Percentiles rank a stretch among this genome's conserved stretches.
These are phyloP conservation scores for Epichloe bromicola DNA, from an alignment of 2,329 filamentous ascomycete species.

Conservation along the genomic window DNA sequence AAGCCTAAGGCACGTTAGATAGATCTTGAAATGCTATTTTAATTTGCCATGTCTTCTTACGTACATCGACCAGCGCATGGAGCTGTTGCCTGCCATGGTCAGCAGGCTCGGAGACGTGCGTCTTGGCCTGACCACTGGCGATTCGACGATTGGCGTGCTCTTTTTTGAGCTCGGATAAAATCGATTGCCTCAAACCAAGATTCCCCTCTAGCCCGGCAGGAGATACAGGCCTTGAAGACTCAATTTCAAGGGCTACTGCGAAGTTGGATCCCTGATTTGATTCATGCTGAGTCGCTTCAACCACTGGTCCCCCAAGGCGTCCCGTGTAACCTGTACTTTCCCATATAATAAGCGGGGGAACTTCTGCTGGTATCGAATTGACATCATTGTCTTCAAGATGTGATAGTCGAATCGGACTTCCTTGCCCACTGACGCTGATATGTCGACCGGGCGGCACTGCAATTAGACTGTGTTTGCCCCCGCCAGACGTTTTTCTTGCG, in stretches of 20 bases:
- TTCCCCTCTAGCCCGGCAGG: background rate
- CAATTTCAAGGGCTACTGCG: background rate
- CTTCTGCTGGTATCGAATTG: background rate
- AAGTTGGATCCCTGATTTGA: background rate
- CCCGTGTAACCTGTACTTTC: no score
- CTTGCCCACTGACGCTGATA: slow-evolving; percentile 3
- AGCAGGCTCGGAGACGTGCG: background rate
- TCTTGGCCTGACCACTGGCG: background rate
- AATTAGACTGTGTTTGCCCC: background rate
- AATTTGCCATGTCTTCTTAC: background rate
- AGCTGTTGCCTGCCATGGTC: slow-evolving; percentile 1
- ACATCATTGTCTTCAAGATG: background rate
- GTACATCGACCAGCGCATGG: slow-evolving; percentile 4
- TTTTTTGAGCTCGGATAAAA: slow-evolving; percentile 1
- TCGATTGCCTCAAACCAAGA: background rate
- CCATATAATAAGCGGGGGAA: background rate
- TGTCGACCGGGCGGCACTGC: background rate
- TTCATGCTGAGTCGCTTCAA: background rate
- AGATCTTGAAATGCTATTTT: background rate
- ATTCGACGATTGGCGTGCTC: background rate
- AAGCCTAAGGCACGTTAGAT: background rate
- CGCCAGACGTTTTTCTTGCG: background rate
- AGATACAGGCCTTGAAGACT: background rate
- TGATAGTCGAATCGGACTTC: slow-evolving; percentile 3
- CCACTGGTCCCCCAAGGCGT: background rate